These are phyloP conservation scores for Colletotrichum lindemuthianum DNA, from an alignment of 2,329 filamentous ascomycete species.

Conservation along the genomic window DNA sequence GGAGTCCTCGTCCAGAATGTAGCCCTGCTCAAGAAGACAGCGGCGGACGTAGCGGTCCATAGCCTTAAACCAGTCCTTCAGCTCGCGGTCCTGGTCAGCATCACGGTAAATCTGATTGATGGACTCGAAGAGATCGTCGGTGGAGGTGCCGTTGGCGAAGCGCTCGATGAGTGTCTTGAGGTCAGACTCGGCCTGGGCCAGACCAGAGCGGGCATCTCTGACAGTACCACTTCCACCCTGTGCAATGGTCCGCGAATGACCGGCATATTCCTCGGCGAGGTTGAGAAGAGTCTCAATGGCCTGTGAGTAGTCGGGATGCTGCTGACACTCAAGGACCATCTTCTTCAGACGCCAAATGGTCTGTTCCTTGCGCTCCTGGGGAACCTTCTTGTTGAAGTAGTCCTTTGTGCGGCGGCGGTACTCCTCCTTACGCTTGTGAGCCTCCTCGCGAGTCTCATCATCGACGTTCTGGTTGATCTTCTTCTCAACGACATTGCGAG, in stretches of 20 bases:
- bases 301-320: slow-evolving; percentile 90
- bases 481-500: slow-evolving; percentile 59
- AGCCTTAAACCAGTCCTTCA: slow-evolving; percentile 88
- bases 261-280: slow-evolving; percentile 85
- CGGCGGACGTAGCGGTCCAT: slow-evolving; percentile 82
- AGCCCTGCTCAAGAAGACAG: slow-evolving; percentile 89
- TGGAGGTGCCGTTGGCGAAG: slow-evolving; percentile 93
- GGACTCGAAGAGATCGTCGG: slow-evolving; percentile 84
- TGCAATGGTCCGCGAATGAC: slow-evolving; percentile 74
- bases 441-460: slow-evolving; percentile 68
- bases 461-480: slow-evolving; percentile 71
- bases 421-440: slow-evolving; percentile 55
- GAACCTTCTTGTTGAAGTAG: slow-evolving; percentile 88
- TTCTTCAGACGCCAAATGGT: slow-evolving; percentile 93
- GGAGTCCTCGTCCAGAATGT: slow-evolving; percentile 83
- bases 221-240: slow-evolving; percentile 74
- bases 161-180: slow-evolving; percentile 91
- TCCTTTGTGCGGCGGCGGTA: slow-evolving; percentile 66
- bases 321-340: slow-evolving; percentile 96
- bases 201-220: slow-evolving; percentile 75
- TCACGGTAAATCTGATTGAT: slow-evolving; percentile 88
- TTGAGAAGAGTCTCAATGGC: slow-evolving; percentile 89
- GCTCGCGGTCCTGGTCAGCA: slow-evolving; percentile 85
- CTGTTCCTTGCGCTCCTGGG: slow-evolving; percentile 91
- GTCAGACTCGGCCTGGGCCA: slow-evolving; percentile 80